phyloP scores from a whole-genome alignment of 106 monocot species.

The Chionographis japonica region DNA sequence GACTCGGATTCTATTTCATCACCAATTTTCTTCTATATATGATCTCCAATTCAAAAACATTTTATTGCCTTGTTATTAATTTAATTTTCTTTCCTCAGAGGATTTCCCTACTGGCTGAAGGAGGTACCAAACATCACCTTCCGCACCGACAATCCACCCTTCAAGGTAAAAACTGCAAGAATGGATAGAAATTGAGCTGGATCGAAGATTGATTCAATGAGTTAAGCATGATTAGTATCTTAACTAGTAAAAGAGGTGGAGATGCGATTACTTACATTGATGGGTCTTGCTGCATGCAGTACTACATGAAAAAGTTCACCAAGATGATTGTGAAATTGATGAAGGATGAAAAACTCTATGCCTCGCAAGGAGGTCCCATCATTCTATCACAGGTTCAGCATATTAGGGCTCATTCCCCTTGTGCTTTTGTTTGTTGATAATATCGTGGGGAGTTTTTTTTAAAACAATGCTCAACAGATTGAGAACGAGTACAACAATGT shows the following conservation, averaged over 20 bases:
- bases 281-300: constrained; percentile 8
- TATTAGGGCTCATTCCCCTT: too few relatives aligned
- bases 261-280: not conserved
- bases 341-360: constrained; percentile 69
- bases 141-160: constrained; percentile 62
- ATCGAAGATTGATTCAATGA: not conserved
- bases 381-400: constrained; percentile 65
- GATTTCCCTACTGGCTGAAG: constrained; percentile 80
- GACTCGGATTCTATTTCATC: not conserved
- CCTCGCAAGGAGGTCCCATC: constrained; percentile 74
- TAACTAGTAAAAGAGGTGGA: too few relatives aligned
- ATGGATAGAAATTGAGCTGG: not conserved
- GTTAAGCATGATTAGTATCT: not conserved
- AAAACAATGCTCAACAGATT: too few relatives aligned
- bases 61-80: too few relatives aligned
- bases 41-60: too few relatives aligned
- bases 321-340: constrained; percentile 52
- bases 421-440: too few relatives aligned
- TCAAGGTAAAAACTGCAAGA: constrained; percentile 43
- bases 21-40: not conserved
- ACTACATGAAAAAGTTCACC: constrained; percentile 53
- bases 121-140: constrained; percentile 60
- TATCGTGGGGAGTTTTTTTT: not conserved
- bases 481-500: constrained; percentile 82
- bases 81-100: constrained; percentile 27